phyloP scores from a whole-genome alignment of 176 grass and related monocot species.

The Cenchrus purpureus region DNA sequence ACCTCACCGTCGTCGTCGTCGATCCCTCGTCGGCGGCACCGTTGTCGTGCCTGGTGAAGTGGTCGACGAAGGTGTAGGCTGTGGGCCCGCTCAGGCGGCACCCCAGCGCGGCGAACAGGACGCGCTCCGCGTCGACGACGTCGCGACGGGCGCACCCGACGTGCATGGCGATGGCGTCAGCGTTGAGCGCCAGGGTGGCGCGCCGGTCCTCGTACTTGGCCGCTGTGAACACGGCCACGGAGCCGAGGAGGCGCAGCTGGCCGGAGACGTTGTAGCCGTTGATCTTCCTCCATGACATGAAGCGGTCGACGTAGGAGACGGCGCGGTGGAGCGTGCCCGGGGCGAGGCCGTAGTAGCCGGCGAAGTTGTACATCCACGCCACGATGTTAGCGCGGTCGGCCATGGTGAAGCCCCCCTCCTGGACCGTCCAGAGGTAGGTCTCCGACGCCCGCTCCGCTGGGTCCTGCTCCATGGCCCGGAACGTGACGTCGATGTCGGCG shows the following conservation, averaged over 20 bases:
- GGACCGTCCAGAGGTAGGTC: background rate
- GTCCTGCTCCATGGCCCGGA: background rate
- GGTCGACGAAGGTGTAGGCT: slow-evolving; percentile 33
- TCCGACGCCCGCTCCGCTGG: background rate
- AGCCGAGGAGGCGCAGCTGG: background rate
- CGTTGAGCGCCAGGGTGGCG: background rate
- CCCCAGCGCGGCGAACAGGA: slow-evolving; percentile 7
- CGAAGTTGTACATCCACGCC: background rate
- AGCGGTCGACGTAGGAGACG: slow-evolving; percentile 20
- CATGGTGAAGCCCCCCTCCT: too few relatives aligned
- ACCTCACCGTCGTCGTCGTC: background rate
- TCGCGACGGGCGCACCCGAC: background rate
- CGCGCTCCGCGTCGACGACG: slow-evolving; percentile 17
- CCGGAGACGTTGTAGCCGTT: background rate
- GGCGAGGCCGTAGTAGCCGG: background rate
- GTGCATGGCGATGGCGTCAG: background rate
- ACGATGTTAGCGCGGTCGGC: background rate
- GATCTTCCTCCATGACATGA: background rate
- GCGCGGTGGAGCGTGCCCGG: slow-evolving; percentile 18
- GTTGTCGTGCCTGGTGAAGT: slow-evolving; percentile 10
- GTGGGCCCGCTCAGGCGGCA: slow-evolving; percentile 35
- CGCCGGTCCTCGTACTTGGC: slow-evolving; percentile 18
- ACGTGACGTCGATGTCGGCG: background rate
- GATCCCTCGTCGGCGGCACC: background rate
- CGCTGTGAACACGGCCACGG: background rate